Percentiles rank a stretch among this genome's conserved stretches.
Evolutionary conservation across 768 basidiomycete species (phyloP).

Genomic region (Tephrocybe sp.): DNA sequence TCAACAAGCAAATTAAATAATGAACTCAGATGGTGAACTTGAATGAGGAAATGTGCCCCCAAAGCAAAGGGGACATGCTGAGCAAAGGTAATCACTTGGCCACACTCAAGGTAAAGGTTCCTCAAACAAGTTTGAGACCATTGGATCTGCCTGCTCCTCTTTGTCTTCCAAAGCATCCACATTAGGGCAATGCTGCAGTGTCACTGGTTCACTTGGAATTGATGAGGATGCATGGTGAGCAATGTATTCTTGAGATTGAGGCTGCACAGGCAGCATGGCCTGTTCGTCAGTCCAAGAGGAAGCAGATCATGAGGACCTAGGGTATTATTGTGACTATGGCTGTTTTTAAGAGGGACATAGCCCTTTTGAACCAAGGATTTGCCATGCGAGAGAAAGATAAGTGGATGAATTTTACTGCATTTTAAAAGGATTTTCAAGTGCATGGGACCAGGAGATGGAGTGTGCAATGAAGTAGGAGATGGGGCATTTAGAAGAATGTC

Average conservation of each 20-base stretch:
- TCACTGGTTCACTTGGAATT: too few species aligned
- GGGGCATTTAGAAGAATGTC: not conserved
- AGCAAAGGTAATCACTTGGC: constrained; percentile 22
- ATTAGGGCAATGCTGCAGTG: too few species aligned
- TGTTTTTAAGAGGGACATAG: not conserved
- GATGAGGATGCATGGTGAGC: not conserved
- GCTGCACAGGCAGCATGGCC: too few species aligned
- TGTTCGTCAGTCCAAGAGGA: too few species aligned
- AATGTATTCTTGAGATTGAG: too few species aligned
- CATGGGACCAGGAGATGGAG: not conserved
- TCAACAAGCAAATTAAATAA: too few species aligned
- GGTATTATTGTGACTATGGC: too few species aligned
- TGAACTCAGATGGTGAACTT: not conserved
- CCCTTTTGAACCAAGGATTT: not conserved
- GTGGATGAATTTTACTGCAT: not conserved
- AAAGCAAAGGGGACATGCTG: constrained; percentile 28
- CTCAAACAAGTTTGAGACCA: not conserved
- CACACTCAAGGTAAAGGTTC: not conserved
- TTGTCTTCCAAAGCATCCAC: not conserved
- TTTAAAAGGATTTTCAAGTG: not conserved
- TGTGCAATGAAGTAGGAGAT: not conserved
- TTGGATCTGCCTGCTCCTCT: not conserved
- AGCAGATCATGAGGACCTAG: too few species aligned
- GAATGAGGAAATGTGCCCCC: constrained; percentile 11
- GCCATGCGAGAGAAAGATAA: constrained; percentile 1